Evolutionary conservation across 225 moss, liverwort and hornwort species (phyloP), one percentile per base, ranked within the genome.

Genomic region (Anthoceros angustus): DNA sequence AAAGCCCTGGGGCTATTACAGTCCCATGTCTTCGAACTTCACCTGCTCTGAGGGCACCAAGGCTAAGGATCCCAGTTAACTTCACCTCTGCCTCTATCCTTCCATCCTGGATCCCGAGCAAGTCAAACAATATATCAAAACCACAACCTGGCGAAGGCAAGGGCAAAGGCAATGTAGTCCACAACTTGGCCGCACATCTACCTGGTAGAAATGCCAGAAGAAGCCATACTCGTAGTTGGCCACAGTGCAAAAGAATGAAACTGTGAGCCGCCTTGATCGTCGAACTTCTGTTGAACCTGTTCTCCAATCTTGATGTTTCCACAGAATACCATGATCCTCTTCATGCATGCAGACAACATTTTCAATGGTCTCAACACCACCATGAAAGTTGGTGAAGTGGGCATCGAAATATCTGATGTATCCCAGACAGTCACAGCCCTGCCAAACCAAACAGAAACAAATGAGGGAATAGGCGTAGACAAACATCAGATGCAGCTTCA

Each of bases 341-440:
- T 98, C 95, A 7, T 98, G 95, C 95, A 98, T 98, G 63, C 95
- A 98, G 15, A 98, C 86, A 65, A 88, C 88, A 65, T 98, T 98
- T 66, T 88, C 85, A 68, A 92, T 77, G 0, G 91, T 98, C 78
- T 91, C 91, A n/a, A 98, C 88, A n/a, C 86, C 88, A 67, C 95
- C 95, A 14, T 82, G 80, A 64, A 98, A 98, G 71, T 89, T 91
- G 0, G 95, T 91, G 68, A 98, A 84, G 71, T 98, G 91, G 4
- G 95, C 88, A 67, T 98, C 91, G 72, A 98, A 98, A 48, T 98
- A 98, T 69, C 86, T 88, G 0, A 98, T 89, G 61, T 80, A 78
- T 6, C 95, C 95, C n/a, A 98, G 87, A 80, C 95, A 98, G 65
- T 98, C 95, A 50, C 95, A 98, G 0, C 95, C 95, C 95, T 93